phyloP scores from a whole-genome alignment of 768 basidiomycete genomes.

The Amanita brunnescens region DNA sequence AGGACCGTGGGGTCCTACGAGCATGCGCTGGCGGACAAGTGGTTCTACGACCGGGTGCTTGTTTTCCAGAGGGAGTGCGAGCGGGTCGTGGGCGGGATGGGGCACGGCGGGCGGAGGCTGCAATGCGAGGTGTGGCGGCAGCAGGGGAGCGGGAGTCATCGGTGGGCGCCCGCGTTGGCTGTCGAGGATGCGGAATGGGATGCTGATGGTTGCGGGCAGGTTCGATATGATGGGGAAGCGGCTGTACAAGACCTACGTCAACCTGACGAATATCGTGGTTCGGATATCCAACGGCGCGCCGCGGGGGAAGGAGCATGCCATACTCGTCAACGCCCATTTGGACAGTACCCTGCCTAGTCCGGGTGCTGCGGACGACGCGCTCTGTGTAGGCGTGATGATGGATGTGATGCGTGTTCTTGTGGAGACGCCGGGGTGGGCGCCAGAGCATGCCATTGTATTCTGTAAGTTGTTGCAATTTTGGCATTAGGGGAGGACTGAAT shows the following conservation, averaged over 20 bases:
- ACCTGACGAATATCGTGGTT: slow-evolving; percentile 83
- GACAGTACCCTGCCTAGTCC: slow-evolving; percentile 88
- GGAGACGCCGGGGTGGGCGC: slow-evolving; percentile 57
- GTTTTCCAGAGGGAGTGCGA: slow-evolving; percentile 58
- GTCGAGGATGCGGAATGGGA: neutral
- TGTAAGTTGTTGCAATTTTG: slow-evolving; percentile 35
- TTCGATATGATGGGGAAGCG: slow-evolving; percentile 89
- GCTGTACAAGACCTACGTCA: slow-evolving; percentile 79
- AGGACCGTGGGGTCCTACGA: slow-evolving; percentile 87
- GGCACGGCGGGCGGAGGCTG: slow-evolving; percentile 47
- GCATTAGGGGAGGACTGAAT: neutral
- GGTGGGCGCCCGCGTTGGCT: slow-evolving; percentile 56
- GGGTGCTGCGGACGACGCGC: slow-evolving; percentile 82
- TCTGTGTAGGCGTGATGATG: slow-evolving; percentile 86
- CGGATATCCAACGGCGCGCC: slow-evolving; percentile 75
- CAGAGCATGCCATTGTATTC: slow-evolving; percentile 74
- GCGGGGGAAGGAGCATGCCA: slow-evolving; percentile 67
- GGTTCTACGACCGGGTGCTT: slow-evolving; percentile 66
- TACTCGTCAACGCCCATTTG: slow-evolving; percentile 84
- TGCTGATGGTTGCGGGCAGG: slow-evolving; percentile 24
- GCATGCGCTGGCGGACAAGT: slow-evolving; percentile 76
- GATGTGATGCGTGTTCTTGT: slow-evolving; percentile 78
- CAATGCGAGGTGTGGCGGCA: slow-evolving; percentile 91
- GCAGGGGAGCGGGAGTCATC: slow-evolving; percentile 78
- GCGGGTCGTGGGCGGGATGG: slow-evolving; percentile 28